Evolutionary conservation across 2,329 filamentous ascomycete species (phyloP), one percentile per base, ranked within the genome.

Genomic region (Hypomyces rosellus): DNA sequence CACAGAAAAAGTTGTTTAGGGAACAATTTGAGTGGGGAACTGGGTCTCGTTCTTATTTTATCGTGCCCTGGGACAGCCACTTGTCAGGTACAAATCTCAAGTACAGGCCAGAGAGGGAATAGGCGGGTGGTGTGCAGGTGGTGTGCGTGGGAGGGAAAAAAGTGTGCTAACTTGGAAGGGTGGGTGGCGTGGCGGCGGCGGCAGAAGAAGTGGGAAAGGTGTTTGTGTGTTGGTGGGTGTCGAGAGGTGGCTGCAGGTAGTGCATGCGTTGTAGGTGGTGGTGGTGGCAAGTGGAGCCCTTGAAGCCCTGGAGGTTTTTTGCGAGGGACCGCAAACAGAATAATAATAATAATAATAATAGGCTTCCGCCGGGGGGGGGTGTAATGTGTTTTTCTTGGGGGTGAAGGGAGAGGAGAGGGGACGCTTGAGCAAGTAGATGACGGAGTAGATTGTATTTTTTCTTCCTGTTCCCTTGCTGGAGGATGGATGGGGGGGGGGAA

Each of bases 1-100:
- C 40, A 22, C 14, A 50, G 33, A 53, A 37, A 51, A 49, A 51
- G 51, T 20, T 72, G 69, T 66, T 71, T 67, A 68, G 69, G 69
- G 69, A 67, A 72, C 69, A 68, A 66, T 69, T 69, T 64, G 65
- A 68, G 71, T 73, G 71, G 71, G 69, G 70, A 72, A 70, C 62
- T 65, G 69, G 68, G 64, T 68, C 69, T 68, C 59, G 64, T 64
- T 65, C 62, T 65, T 70, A 70, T 69, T 69, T 69, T 68, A 56
- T 56, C 64, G 66, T 66, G 52, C 46, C 52, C 50, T 49, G 54
- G 48, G 43, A 39, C 39, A 39, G 25, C 44, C 46, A 50, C 47
- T 52, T 7, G 55, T 53, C 55, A 59, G 58, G 60, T 54, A 59
- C 53, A 54, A 55, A 39, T 49, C 48, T 46, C 51, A 56, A 54